Evolutionary conservation across 2,329 filamentous ascomycete species (phyloP).

Genomic region (Nemania sp.): DNA sequence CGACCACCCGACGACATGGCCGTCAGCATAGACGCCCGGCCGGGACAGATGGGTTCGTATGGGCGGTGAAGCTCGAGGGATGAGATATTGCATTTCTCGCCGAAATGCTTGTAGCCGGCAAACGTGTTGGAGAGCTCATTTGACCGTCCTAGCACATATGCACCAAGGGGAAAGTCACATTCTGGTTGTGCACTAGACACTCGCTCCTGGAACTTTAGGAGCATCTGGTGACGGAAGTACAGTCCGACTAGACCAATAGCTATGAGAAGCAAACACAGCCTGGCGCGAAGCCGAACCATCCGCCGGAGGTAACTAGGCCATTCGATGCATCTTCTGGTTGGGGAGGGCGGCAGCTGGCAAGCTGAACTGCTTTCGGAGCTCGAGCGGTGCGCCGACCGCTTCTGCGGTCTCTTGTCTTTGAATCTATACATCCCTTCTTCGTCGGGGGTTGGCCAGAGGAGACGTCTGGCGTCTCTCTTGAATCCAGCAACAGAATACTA

Average conservation of each 20-base stretch:
- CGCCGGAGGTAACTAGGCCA: conserved; percentile 2
- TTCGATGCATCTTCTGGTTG: neutral
- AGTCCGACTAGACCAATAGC: neutral
- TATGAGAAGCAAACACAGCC: neutral
- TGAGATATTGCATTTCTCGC: conserved; percentile 47
- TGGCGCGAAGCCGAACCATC: neutral
- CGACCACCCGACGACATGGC: conserved; percentile 51
- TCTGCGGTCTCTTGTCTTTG: conserved; percentile 15
- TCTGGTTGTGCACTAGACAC: neutral
- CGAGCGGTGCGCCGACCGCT: neutral
- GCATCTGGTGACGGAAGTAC: neutral
- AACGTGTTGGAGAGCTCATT: conserved; percentile 44
- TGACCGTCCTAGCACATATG: conserved; percentile 13
- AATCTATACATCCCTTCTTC: conserved; percentile 20
- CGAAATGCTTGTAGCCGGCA: conserved; percentile 47
- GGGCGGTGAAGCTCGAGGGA: conserved; percentile 50
- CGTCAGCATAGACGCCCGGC: conserved; percentile 44
- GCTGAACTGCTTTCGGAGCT: conserved; percentile 9
- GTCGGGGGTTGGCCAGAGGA: conserved; percentile 15
- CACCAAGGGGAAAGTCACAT: conserved; percentile 4
- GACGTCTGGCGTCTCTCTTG: conserved; percentile 10
- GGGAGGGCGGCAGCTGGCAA: neutral
- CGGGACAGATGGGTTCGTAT: conserved; percentile 40
- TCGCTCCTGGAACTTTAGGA: neutral
- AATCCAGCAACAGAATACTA: conserved; percentile 23